Evolutionary conservation across 148 eudicot genomes (phyloP), one percentile per base, ranked within the genome.

Genomic region (Fagopyrum tataricum): DNA sequence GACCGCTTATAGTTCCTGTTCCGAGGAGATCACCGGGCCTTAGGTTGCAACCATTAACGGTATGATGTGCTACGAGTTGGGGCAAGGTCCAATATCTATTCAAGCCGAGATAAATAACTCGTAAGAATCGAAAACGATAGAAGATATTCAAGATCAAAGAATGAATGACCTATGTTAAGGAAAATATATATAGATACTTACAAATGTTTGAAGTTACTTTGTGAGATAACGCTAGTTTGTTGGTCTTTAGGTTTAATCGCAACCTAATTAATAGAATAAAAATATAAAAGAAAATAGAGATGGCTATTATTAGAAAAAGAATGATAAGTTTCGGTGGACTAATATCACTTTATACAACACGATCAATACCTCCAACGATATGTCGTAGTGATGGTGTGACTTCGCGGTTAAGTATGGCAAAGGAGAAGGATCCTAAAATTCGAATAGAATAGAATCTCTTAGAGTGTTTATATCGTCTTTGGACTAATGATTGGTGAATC

Each of bases 11-110:
- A 37, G 98, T 90, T 40, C 98, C 96, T 12, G 98, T 90, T 46
- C 91, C 96, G 67, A 90, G 85, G 79, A 93, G 88, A 78, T 93
- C 98, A 48, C 98, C 98, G 58, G 98, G 93, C 87, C 93, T 93
- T 74, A 93, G 81, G 72, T 93, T 93, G 91, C 98, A 93, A 76
- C 98, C 98, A 39, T 88, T 90, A 43, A 90, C 74, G 12, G 98
- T 90, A 67, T 93, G 96, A 79, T 93, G 98, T 24, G 98, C 96
- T 72, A 93, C 89, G 77, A 90, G 96, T 79, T 93, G 98, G 24
- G 96, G 87, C 73, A 93, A 76, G 15, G 96, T 93, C 98, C 96
- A 90, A 78, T 93, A 93, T 77, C 98, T 92, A 72, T 44, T 73
- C 53, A 15, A 1, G 53, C 53, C 53, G 37, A 31, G 37, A 31